Evolutionary conservation across 2,329 filamentous ascomycete genomes (phyloP), one percentile per base, ranked within the genome.

Genomic region (Fusarium caatingaense): DNA sequence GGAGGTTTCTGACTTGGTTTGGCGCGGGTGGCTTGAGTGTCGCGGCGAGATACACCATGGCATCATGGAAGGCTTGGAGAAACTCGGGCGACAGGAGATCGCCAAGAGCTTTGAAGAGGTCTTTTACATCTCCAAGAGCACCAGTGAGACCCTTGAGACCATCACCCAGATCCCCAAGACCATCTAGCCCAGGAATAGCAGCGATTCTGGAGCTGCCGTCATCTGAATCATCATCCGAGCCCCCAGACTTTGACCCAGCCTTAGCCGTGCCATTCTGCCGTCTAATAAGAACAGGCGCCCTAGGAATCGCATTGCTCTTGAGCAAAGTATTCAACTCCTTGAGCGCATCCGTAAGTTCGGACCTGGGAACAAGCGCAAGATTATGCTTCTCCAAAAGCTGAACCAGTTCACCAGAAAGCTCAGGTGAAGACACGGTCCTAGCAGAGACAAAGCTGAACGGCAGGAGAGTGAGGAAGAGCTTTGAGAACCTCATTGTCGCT

Each of bases 291-390:
- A 64, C 53, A 20, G 68, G 64, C 2, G 46, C 34, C 6, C 28
- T 32, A 6, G 56, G 56, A 15, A 61, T 53, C 12, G 62, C 15
- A 23, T 66, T 78, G 48, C 76, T 79, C 69, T 77, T 78, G 30
- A 84, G 80, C 21, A 84, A 74, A 9, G 71, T 71, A 42, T 80
- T 83, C 56, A 84, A 78, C 70, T 84, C 81, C 8, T 78, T 79
- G 18, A 84, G 64, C 2, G 79, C 81, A 44, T 83, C 82, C n/a
- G 82, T 82, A 56, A 84, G 79, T 57, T 84, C 81, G 47, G 80
- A 82, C n/a, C 81, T 77, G 34, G 82, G 82, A 10, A 83, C 82
- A 51, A 84, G 72, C 28, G 80, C 82, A 32, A 84, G 75, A 56
- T 83, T 82, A 71, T 83, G 81, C 71, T 78, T 83, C 45, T 79